Conservation (phyloP, 768 basidiomycete genomes). For the Trichaptum fuscoviolaceum region DNA sequence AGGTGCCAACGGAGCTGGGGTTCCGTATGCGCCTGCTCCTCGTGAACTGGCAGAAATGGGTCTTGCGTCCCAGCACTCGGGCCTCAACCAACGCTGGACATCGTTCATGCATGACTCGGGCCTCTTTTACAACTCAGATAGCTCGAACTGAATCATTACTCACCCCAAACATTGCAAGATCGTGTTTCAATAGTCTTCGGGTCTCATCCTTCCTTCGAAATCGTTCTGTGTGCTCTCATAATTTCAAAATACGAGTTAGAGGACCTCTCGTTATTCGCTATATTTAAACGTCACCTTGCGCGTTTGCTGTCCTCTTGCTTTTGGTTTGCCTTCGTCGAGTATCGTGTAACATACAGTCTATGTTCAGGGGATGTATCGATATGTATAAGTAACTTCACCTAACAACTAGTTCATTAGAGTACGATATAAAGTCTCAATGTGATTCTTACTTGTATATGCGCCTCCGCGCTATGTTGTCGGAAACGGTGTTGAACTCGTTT, state of each 20-base stretch:
- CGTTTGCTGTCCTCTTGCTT: not conserved
- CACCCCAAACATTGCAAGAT: not conserved
- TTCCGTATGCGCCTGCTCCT: not conserved
- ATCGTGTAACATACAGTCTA: not conserved
- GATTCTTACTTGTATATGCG: no score
- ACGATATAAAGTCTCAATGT: not conserved
- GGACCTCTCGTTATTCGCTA: not conserved
- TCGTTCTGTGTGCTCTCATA: not conserved
- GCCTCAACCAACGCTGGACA: conserved; percentile 54
- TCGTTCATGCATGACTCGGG: conserved; percentile 59
- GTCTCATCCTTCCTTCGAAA: not conserved
- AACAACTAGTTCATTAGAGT: not conserved
- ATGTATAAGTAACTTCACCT: not conserved
- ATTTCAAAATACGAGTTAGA: not conserved
- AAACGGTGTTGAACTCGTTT: no score
- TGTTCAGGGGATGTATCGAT: not conserved
- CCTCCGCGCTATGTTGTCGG: no score
- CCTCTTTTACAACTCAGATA: conserved; percentile 20
- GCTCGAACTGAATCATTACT: not conserved
- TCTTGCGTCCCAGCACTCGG: conserved; percentile 25
- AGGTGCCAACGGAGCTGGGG: not conserved
- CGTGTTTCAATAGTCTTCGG: not conserved
- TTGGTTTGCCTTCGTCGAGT: not conserved
- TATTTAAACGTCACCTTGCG: not conserved
- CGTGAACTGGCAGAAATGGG: not conserved